Base-by-base conservation (phyloP, 306 rosid genomes). In the Fragaria vesca region DNA sequence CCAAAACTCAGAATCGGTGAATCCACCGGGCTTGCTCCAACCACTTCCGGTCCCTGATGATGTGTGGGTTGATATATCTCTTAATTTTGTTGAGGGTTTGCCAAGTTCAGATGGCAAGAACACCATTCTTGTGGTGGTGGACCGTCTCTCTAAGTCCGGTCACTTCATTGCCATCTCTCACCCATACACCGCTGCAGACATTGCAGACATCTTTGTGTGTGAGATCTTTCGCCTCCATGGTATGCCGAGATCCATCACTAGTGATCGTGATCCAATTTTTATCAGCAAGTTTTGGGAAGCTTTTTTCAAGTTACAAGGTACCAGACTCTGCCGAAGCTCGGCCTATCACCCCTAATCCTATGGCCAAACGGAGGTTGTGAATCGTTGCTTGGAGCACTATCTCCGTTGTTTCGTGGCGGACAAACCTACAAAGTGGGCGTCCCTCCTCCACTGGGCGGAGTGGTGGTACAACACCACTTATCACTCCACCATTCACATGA, bases 401-500 rank as follows among this genome's bases (percentile, higher is more conserved):
- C 11, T 76, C 3, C 38, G 13, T 0, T 76, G 62, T 4, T 62
- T 26, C 2, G 32, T 36, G 0, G 8, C 2, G 3, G 24, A 48
- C 4, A 63, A 76, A 47, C 52, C 52, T 2, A 0, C 52, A 0
- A 45, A 9, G 2, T 47, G 52, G 52, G 1, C 0, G 1, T 0
- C 3, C 1, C 3, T 47, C 3, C 13, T 47, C 4, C 52, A 47
- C 79, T 34, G 97, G 97, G 17, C 52, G 1, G 52, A 47, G 12
- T 47, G 52, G 17, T 47, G 52, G 52, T 11, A 10, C 1, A 47
- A 47, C 24, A 47, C 52, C 4, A 10, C 52, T 12, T 47, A 12
- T 3, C 52, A 47, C 17, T 47, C 52, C 0, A 0, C 17, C 16
- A 47, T 47, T 12, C 13, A 47, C 2, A 47, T 47, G 52, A 47